Base-by-base conservation (phyloP, 352 stramenopile species). In the Pythium dissimile region DNA sequence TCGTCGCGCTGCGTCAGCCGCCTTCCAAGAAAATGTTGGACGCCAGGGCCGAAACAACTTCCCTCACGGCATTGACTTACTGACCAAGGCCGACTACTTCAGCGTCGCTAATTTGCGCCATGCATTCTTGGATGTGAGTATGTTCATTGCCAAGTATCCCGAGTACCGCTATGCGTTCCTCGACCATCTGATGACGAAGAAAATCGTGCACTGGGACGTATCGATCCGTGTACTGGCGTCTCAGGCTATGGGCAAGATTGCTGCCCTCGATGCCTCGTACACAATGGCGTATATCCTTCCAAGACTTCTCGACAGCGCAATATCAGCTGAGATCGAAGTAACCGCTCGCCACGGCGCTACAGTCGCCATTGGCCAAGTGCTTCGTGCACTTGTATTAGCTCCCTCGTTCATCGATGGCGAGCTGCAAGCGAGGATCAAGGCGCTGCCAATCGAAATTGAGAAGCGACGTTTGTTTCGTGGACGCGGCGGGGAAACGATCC, bases 71-170 rank as follows among this genome's bases (percentile, higher is more conserved):
- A 99, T 99, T 46, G 90, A 95, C 15, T 88, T 99, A 44, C 78
- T 99, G 18, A 99, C 95, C 5, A 85, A 83, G 54, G 96, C 97
- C 3, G 97, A 99, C 70, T 99, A 98, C 70, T 99, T 98, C 55
- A 97, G 95, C 2, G 74, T 99, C n/a, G 94, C 82, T 10, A 92
- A 89, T 46, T 53, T 92, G 23, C 90, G 71, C 4, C 83, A 98
- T 59, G 89, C 97, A 4, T 99, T 97, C 71, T 64, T 97, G 28
- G 76, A 90, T 13, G 88, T 99, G 35, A 90, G 94, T 34, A 66
- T 84, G 8, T 88, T 92, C 32, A 82, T 99, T 48, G 96, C 95
- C 4, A 74, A 85, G 50, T 98, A 97, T 58, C 77, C 75, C 15
- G 75, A 88, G 42, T 97, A 97, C 55, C 85, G 84, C 2, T 89